phyloP scores from a whole-genome alignment of 345 rosid species.

The Ceriops zippeliana region DNA sequence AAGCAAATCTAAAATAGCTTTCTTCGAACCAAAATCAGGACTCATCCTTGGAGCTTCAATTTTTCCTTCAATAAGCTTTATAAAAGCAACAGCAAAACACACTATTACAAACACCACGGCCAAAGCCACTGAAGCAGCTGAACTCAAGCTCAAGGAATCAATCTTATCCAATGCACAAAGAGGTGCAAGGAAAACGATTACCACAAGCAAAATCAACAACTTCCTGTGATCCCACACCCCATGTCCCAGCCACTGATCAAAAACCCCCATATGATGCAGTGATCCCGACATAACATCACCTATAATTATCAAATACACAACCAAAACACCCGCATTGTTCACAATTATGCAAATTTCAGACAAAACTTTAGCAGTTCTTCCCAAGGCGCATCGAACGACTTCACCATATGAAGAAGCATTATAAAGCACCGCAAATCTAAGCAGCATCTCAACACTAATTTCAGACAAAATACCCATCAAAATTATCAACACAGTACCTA shows the following conservation, averaged over 20 bases:
- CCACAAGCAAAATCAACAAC: constrained; percentile 56
- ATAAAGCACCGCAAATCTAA: constrained; percentile 63
- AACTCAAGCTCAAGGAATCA: constrained; percentile 79
- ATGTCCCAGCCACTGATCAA: constrained; percentile 88
- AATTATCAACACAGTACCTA: constrained; percentile 62
- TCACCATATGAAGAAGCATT: constrained; percentile 84
- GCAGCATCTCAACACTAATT: constrained; percentile 72
- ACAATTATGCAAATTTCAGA: constrained; percentile 86
- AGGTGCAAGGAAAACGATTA: constrained; percentile 78
- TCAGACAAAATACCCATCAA: constrained; percentile 81
- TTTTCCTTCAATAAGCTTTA: constrained; percentile 83
- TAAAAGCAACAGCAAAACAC: constrained; percentile 58
- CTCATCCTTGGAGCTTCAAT: constrained; percentile 65
- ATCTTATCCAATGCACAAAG: constrained; percentile 77
- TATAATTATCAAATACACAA: constrained; percentile 84
- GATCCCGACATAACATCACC: constrained; percentile 98
- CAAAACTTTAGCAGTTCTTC: constrained; percentile 74
- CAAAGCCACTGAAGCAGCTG: constrained; percentile 93
- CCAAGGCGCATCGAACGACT: constrained; percentile 73
- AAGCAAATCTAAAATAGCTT: constrained; percentile 74
- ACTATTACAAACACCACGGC: constrained; percentile 85
- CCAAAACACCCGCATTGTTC: constrained; percentile 89
- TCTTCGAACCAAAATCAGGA: constrained; percentile 71
- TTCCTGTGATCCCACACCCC: constrained; percentile 96
- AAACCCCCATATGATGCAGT: constrained; percentile 71